A percentile compares a stretch with the other conserved stretches of the same genome.
These are phyloP conservation scores for Colletotrichum limetticola DNA, from an alignment of 2,329 filamentous ascomycete genomes.

Conservation along the genomic window DNA sequence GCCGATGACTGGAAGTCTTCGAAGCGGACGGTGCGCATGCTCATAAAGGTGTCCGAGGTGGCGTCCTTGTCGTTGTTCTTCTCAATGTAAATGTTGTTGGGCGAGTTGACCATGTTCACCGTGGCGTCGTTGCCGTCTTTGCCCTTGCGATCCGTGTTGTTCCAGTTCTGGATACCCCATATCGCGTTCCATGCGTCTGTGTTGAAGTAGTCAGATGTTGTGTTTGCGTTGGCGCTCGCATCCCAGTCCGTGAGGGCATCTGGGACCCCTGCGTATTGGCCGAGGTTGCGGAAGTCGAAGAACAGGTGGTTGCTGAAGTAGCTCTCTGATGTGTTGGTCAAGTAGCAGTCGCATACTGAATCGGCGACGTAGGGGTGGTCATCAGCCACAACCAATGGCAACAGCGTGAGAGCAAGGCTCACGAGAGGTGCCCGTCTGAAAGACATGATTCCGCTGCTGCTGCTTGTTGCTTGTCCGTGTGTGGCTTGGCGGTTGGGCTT, in stretches of 20 bases:
- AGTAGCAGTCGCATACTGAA: slow-evolving; percentile 57
- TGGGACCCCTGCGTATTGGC: slow-evolving; percentile 51
- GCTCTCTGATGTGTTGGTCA: slow-evolving; percentile 56
- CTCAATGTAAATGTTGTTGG: slow-evolving; percentile 59
- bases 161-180: slow-evolving; percentile 54
- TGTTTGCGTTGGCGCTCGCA: slow-evolving; percentile 41
- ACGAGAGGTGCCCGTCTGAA: slow-evolving; percentile 38
- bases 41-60: slow-evolving; percentile 56
- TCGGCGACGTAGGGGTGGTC: slow-evolving; percentile 42
- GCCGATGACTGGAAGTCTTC: slow-evolving; percentile 57
- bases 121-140: slow-evolving; percentile 41
- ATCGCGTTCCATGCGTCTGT: slow-evolving; percentile 46
- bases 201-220: slow-evolving; percentile 53
- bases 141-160: slow-evolving; percentile 43
- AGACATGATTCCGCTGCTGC: slow-evolving; percentile 7
- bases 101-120: slow-evolving; percentile 52
- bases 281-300: slow-evolving; percentile 60
- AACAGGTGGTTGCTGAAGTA: slow-evolving; percentile 60
- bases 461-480: slow-evolving; percentile 1
- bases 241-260: slow-evolving; percentile 42
- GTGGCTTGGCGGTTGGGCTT: neutral
- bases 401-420: slow-evolving; percentile 21
- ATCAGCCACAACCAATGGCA: slow-evolving; percentile 18
- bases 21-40: slow-evolving; percentile 58
- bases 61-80: slow-evolving; percentile 46